phyloP scores from a whole-genome alignment of 192 early-diverging fungal genomes.

The Backusella liffmaniae region DNA sequence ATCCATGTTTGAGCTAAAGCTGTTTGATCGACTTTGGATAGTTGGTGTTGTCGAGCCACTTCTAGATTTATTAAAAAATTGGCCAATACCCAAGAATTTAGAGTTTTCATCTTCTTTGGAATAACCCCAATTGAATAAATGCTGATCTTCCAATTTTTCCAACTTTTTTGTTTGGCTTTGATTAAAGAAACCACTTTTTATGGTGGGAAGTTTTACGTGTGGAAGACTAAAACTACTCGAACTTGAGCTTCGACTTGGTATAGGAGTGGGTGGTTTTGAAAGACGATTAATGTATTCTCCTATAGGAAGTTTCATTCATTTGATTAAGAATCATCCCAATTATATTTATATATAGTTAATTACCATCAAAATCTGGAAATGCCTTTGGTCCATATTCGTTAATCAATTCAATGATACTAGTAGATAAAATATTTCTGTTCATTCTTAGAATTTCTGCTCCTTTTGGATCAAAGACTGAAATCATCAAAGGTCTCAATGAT shows the following conservation, averaged over 20 bases:
- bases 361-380: constrained; percentile 68
- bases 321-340: not conserved
- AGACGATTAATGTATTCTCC: constrained; percentile 21
- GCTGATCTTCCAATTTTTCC: constrained; percentile 10
- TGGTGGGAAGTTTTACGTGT: not conserved
- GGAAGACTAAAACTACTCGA: not conserved
- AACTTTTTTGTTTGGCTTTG: not conserved
- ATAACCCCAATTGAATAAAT: constrained; percentile 10
- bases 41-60: not conserved
- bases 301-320: constrained; percentile 1
- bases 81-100: not conserved
- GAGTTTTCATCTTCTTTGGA: not conserved
- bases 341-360: not conserved
- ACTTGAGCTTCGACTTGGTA: constrained; percentile 11
- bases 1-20: not conserved
- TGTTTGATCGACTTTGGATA: not conserved
- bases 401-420: constrained; percentile 73
- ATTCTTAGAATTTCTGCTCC: constrained; percentile 64
- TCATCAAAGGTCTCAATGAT: constrained; percentile 81
- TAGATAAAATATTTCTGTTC: constrained; percentile 72
- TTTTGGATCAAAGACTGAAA: constrained; percentile 61
- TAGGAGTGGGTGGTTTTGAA: not conserved
- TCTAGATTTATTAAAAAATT: not conserved
- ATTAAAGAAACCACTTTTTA: constrained; percentile 1
- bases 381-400: constrained; percentile 82